Conservation (phyloP, 371 early-diverging fungal species). For the Mortierella sp. region DNA sequence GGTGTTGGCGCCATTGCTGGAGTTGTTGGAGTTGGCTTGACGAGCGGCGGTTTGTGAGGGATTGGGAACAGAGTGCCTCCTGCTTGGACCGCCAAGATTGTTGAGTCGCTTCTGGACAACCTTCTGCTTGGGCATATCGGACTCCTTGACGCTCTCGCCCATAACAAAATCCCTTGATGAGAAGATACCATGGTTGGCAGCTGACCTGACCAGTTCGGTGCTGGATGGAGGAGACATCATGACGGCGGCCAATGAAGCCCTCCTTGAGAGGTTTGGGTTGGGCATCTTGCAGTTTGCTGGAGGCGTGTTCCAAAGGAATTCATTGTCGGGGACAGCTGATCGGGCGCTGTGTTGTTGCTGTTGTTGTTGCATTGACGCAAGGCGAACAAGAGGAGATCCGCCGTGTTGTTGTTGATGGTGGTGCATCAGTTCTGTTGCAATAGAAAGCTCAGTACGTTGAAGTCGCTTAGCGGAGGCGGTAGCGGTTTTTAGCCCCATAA, state of each 20-base stretch:
- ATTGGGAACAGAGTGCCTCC: constrained; percentile 35
- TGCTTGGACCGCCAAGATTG: constrained; percentile 14
- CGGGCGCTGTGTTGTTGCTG: constrained; percentile 15
- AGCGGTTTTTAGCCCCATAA: not conserved
- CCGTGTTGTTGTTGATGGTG: constrained; percentile 1
- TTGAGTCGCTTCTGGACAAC: constrained; percentile 13
- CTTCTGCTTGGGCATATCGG: constrained; percentile 20
- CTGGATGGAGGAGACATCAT: constrained; percentile 37
- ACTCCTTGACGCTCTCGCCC: constrained; percentile 8
- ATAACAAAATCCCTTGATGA: constrained; percentile 11
- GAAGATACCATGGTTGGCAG: constrained; percentile 20
- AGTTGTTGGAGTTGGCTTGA: not conserved
- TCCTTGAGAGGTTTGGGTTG: constrained; percentile 20
- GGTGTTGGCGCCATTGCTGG: not conserved
- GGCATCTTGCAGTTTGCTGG: constrained; percentile 40
- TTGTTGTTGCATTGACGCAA: not conserved
- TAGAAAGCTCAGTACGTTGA: constrained; percentile 30
- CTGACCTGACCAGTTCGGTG: constrained; percentile 33
- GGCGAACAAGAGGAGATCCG: not conserved
- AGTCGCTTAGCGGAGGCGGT: constrained; percentile 6
- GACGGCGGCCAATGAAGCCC: constrained; percentile 19
- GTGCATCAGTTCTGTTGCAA: constrained; percentile 17
- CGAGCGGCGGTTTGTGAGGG: not conserved
- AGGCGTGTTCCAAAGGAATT: constrained; percentile 13
- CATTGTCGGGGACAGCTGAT: constrained; percentile 3